Base-by-base conservation (phyloP, 2,329 filamentous ascomycete genomes). In the Sclerotinia borealis region DNA sequence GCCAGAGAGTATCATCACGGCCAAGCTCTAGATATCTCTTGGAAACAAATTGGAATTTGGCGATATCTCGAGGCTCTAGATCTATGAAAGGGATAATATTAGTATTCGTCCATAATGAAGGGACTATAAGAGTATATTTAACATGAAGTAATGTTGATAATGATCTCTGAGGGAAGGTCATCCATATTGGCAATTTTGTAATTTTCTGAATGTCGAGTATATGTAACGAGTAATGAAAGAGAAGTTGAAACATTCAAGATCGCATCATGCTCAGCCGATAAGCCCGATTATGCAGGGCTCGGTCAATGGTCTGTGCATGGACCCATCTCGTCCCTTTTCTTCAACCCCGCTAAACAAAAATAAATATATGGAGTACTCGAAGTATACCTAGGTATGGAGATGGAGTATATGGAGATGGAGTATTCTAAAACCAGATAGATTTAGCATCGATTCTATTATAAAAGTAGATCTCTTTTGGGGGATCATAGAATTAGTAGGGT, bases 1-100 rank as follows among this genome's bases (percentile, higher is more conserved):
- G 88, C 93, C 93, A 97, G 41, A 93, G 79, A 45, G 80, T 83
- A 70, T 89, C 84, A 73, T 96, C 91, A 63, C 91, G 86, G 45
- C 85, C 88, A 48, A 95, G 79, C 36, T 79, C 76, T 34, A 87
- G 81, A 64, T 93, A 84, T 50, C 80, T 81, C 67, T 80, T 85
- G 31, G 86, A 93, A 15, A 91, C 85, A 25, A 83, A 81, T 76
- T 93, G 91, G 39, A 93, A 78, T 62, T 76, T 81, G 63, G 88
- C 84, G 65, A 93, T 81, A 67, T 92, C 84, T 48, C 74, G 71
- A 19, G 86, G 81, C n/a, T 84, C 79, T 66, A 92, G 83, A 72
- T 82, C 86, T 90, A 45, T 45, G 3, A 56, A 8, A 34, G 29
- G 4, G 37, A 45, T 15, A 25, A 54, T 22, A 15, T 56, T 34